phyloP scores from a whole-genome alignment of 2,329 filamentous ascomycete species.

The Trichoderma endophyticum region DNA sequence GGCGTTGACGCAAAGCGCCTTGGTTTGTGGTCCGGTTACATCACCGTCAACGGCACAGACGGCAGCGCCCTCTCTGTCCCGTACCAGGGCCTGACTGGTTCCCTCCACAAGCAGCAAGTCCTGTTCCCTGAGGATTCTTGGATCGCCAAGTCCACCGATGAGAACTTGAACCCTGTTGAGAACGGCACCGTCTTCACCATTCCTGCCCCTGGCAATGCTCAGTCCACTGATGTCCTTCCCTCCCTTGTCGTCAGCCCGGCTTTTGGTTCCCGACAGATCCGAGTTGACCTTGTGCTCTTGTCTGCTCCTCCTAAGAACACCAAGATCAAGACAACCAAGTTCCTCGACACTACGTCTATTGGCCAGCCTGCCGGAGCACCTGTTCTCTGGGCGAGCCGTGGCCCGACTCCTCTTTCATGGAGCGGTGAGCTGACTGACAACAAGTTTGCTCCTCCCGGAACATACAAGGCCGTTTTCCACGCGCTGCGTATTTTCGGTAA shows the following conservation, averaged over 20 bases:
- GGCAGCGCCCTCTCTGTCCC: conserved; percentile 38
- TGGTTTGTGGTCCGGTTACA: conserved; percentile 43
- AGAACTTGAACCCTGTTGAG: conserved; percentile 25
- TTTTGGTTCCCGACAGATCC: conserved; percentile 45
- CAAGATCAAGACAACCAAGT: conserved; percentile 26
- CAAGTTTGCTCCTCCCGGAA: conserved; percentile 45
- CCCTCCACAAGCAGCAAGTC: conserved; percentile 31
- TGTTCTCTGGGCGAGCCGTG: conserved; percentile 30
- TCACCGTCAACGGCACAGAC: conserved; percentile 41
- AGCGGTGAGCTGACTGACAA: conserved; percentile 48
- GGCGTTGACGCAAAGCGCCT: conserved; percentile 35
- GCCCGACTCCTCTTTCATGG: conserved; percentile 34
- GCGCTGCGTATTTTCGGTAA: conserved; percentile 53
- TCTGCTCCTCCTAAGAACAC: conserved; percentile 28
- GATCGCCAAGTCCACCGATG: conserved; percentile 35
- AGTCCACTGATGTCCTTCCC: conserved; percentile 35
- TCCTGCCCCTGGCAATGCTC: conserved; percentile 38
- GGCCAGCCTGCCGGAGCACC: conserved; percentile 46
- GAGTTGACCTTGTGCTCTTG: conserved; percentile 44
- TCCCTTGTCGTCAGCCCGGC: conserved; percentile 40
- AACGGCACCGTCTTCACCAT: conserved; percentile 41
- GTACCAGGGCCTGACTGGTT: conserved; percentile 40
- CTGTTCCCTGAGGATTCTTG: conserved; percentile 26
- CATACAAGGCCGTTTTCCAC: conserved; percentile 48
- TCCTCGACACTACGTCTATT: conserved; percentile 40